Evolutionary conservation across 306 rosid genomes (phyloP).

Genomic region (Prunus mira): DNA sequence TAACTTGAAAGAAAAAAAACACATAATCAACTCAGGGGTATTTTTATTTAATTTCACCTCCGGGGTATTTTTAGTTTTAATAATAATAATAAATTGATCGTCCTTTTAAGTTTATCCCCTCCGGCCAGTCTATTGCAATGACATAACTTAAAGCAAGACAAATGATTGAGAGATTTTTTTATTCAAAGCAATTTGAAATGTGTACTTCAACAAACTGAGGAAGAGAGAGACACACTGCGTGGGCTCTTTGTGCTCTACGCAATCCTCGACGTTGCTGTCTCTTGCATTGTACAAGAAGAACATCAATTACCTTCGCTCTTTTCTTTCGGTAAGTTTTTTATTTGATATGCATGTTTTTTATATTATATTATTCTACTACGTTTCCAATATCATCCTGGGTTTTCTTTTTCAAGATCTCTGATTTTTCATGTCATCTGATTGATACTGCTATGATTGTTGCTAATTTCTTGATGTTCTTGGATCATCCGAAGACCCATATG

Average conservation of each 20-base stretch:
- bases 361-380: background rate
- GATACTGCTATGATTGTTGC: background rate
- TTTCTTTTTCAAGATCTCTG: background rate
- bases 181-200: background rate
- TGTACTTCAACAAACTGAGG: background rate
- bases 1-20: no score
- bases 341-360: background rate
- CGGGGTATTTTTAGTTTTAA: background rate
- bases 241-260: constrained; percentile 13
- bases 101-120: background rate
- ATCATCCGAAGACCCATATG: background rate
- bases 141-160: background rate
- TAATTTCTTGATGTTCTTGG: background rate
- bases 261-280: background rate
- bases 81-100: background rate
- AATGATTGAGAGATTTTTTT: constrained; percentile 5
- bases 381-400: constrained; percentile 4
- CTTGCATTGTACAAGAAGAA: constrained; percentile 6
- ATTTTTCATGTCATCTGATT: background rate
- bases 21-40: no score
- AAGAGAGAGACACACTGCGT: background rate
- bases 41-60: background rate
- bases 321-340: background rate
- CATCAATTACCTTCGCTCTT: background rate
- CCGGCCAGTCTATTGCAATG: background rate